phyloP scores from a whole-genome alignment of 805 yeast species.

The Candida adriatica region DNA sequence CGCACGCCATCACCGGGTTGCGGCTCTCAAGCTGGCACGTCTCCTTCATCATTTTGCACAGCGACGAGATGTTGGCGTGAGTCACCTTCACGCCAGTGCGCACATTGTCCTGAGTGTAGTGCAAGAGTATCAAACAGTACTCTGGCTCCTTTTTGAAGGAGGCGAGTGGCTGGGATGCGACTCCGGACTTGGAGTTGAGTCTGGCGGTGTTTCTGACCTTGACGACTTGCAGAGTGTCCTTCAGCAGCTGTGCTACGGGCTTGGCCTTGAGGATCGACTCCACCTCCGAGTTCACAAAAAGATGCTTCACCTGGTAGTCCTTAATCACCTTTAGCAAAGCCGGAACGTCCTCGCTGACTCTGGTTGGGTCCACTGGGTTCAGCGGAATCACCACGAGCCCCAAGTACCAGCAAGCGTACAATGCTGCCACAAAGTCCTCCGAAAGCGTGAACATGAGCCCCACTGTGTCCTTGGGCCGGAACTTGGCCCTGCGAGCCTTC shows the following conservation, averaged over 20 bases:
- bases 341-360: slow-evolving; percentile 67
- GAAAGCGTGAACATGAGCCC: slow-evolving; percentile 79
- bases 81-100: slow-evolving; percentile 46
- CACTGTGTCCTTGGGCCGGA: slow-evolving; percentile 66
- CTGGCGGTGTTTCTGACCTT: slow-evolving; percentile 64
- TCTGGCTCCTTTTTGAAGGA: slow-evolving; percentile 23
- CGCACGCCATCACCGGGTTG: slow-evolving; percentile 77
- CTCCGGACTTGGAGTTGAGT: slow-evolving; percentile 30
- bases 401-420: slow-evolving; percentile 79
- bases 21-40: slow-evolving; percentile 76
- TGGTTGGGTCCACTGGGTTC: slow-evolving; percentile 57
- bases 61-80: slow-evolving; percentile 60
- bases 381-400: slow-evolving; percentile 78
- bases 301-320: slow-evolving; percentile 63
- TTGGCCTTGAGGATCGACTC: slow-evolving; percentile 66
- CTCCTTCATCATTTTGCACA: slow-evolving; percentile 86
- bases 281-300: slow-evolving; percentile 73
- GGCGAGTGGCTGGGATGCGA: no score
- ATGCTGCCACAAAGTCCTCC: slow-evolving; percentile 78
- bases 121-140: slow-evolving; percentile 57
- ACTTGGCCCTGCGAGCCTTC: slow-evolving; percentile 58
- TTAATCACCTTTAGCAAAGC: slow-evolving; percentile 58
- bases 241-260: slow-evolving; percentile 52
- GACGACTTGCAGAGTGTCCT: slow-evolving; percentile 38
- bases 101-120: slow-evolving; percentile 66